These are phyloP conservation scores for Rhizopus arrhizus DNA, from an alignment of 371 early-diverging fungal genomes.

Conservation along the genomic window DNA sequence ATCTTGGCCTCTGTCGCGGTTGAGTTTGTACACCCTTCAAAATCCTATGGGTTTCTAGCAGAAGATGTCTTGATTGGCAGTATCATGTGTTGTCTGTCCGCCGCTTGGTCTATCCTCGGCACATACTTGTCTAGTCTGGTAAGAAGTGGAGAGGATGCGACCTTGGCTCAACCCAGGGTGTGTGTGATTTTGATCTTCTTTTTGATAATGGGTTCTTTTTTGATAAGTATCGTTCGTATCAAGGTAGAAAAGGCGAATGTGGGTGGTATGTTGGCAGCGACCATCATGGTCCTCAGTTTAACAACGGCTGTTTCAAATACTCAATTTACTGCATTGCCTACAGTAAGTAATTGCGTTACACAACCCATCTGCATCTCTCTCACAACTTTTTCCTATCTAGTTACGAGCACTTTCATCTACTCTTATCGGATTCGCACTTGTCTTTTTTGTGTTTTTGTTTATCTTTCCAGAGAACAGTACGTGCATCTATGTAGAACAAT, in stretches of 20 bases:
- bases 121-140: constrained; percentile 38
- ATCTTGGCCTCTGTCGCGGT: constrained; percentile 46
- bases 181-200: constrained; percentile 35
- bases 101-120: constrained; percentile 44
- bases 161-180: constrained; percentile 33
- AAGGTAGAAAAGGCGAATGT: constrained; percentile 50
- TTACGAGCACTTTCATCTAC: constrained; percentile 27
- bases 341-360: constrained; percentile 22
- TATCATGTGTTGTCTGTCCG: constrained; percentile 46
- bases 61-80: constrained; percentile 45
- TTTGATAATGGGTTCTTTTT: constrained; percentile 39
- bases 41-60: constrained; percentile 45
- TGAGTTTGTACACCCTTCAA: constrained; percentile 52
- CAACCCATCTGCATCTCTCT: neutral
- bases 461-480: constrained; percentile 50
- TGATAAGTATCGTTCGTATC: constrained; percentile 40
- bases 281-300: constrained; percentile 45
- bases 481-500: constrained; percentile 35
- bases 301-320: constrained; percentile 35
- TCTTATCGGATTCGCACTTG: constrained; percentile 33
- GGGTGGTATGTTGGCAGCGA: constrained; percentile 54
- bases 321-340: constrained; percentile 29
- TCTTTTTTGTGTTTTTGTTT: constrained; percentile 33
- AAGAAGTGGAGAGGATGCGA: constrained; percentile 23
- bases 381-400: constrained; percentile 11